Evolutionary conservation across 371 early-diverging fungal genomes (phyloP).

Genomic region (Mucor ambiguus): DNA sequence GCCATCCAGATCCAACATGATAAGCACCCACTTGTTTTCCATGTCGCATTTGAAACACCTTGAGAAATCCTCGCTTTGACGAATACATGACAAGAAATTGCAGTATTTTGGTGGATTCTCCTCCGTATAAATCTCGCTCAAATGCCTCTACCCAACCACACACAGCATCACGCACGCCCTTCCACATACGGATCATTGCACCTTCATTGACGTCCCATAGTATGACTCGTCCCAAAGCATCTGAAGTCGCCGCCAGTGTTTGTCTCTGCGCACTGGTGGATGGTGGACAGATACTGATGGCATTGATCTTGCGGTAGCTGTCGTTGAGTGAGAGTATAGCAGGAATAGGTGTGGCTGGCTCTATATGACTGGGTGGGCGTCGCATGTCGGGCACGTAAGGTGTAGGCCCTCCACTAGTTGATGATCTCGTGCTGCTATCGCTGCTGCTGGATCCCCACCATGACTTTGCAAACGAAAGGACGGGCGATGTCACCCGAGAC

Average conservation of each 20-base stretch:
- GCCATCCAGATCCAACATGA: conserved; percentile 63
- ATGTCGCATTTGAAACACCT: conserved; percentile 64
- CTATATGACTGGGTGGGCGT: conserved; percentile 47
- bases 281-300: conserved; percentile 50
- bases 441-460: conserved; percentile 44
- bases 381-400: conserved; percentile 47
- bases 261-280: conserved; percentile 49
- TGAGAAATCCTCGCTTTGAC: conserved; percentile 56
- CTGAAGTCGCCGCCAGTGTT: conserved; percentile 61
- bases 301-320: conserved; percentile 51
- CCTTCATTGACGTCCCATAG: conserved; percentile 60
- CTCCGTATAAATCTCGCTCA: conserved; percentile 26
- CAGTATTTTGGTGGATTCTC: conserved; percentile 28
- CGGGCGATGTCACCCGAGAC: conserved; percentile 58
- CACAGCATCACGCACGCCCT: conserved; percentile 65
- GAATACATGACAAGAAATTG: conserved; percentile 65
- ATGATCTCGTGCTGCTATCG: background rate
- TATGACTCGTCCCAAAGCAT: conserved; percentile 65
- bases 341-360: conserved; percentile 58
- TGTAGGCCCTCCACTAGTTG: conserved; percentile 30
- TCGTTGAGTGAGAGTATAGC: conserved; percentile 48
- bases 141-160: conserved; percentile 65
- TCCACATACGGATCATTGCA: conserved; percentile 70
- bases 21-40: conserved; percentile 62
- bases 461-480: conserved; percentile 65